phyloP scores from a whole-genome alignment of 495 filamentous ascomycete genomes.

The Penicillium cosmopolitanum region DNA sequence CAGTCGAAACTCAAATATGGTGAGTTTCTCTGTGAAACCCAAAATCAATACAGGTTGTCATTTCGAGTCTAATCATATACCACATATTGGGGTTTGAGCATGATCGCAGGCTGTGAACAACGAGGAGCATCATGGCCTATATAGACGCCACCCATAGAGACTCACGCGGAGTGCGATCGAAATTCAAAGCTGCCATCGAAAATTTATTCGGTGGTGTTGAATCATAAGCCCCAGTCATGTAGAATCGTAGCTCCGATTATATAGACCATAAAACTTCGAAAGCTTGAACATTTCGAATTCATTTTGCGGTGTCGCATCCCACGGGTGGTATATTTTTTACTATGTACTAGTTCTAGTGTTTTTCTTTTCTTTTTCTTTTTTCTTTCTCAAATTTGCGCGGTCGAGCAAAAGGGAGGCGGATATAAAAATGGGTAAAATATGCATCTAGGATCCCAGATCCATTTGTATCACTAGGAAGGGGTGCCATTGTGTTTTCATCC shows the following conservation, averaged over 20 bases:
- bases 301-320: constrained; percentile 24
- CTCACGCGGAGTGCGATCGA: constrained; percentile 34
- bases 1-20: constrained; percentile 2
- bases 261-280: constrained; percentile 42
- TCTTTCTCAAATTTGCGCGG: constrained; percentile 10
- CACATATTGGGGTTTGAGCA: constrained; percentile 43
- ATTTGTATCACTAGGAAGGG: constrained; percentile 38
- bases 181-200: constrained; percentile 35
- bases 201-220: constrained; percentile 22
- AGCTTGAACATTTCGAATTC: constrained; percentile 44
- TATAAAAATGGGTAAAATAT: constrained; percentile 43
- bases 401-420: constrained; percentile 47
- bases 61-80: constrained; percentile 50
- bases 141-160: constrained; percentile 40
- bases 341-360: too few species aligned
- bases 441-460: constrained; percentile 39
- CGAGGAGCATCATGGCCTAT: constrained; percentile 45
- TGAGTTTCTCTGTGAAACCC: constrained; percentile 39
- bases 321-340: too few species aligned
- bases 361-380: too few species aligned
- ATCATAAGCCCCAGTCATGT: constrained; percentile 41
- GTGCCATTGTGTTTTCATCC: constrained; percentile 24
- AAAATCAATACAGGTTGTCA: constrained; percentile 47
- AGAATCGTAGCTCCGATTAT: constrained; percentile 43
- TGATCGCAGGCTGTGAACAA: constrained; percentile 42